Base-by-base conservation (phyloP, 805 yeast genomes). In the Candida khao-thaluensis region DNA sequence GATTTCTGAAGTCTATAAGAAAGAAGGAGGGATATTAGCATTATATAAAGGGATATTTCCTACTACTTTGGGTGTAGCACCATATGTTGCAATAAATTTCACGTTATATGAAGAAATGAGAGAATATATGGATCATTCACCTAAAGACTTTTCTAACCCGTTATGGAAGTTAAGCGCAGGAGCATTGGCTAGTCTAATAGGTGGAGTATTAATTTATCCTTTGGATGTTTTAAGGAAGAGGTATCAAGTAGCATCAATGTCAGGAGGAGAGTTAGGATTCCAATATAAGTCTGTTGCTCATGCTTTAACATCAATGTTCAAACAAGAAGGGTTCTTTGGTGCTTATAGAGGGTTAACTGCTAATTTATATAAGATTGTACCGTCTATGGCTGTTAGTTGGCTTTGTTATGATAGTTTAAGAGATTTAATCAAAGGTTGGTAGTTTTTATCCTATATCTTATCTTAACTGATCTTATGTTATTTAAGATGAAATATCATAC, bases 321-420 rank as follows among this genome's bases (percentile, higher is more conserved):
- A 63, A 45, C 64, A 71, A 15, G 98, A 91, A 59, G 97, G 97
- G 1, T 66, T 72, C 35, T 65, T 59, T 30, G 91, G 90, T 1
- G 76, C 84, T 26, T 84, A 82, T 64, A 82, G 77, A 52, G 91
- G 91, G 0, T 68, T 83, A 58, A 72, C 80, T 2, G 93, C 95
- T 1, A 88, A 88, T 55, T 69, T 87, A 57, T 82, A 85, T 70
- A 91, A 90, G 57, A 93, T 91, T 3, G 85, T 88, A 33, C 97
- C 98, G 0, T 81, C 93, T 10, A 91, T 93, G 90, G 98, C 98
- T 3, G 88, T 90, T 12, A 87, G 91, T 44, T 91, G 97, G 96
- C 69, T 89, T 50, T 79, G 85, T 45, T 82, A 79, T 59, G 98
- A 95, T 49, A 62, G 82, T 22, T 69, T 86, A 37, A 78, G 81